Base-by-base conservation (phyloP, 805 yeast species). In the Yamadazyma takamatsuzukensis region DNA sequence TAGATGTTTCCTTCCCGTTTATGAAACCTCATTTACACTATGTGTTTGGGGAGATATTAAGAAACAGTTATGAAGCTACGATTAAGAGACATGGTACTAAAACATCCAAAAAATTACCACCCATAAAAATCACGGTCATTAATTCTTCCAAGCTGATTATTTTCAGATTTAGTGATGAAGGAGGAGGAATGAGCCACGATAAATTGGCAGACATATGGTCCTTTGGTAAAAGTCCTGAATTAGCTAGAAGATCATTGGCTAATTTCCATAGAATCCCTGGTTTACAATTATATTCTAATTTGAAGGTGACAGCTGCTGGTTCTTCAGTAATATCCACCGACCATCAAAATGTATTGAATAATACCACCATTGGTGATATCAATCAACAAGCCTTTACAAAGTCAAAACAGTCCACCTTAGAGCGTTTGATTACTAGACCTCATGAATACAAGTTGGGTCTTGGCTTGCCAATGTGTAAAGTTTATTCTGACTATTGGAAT, bases 401-500 rank as follows among this genome's bases (percentile, higher is more conserved):
- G 30, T 39, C 51, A n/a, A 62, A 62, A 28, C 52, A 53, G 21
- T 70, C 79, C 4, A 82, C 93, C 2, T 62, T 89, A 37, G 68
- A 72, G 32, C 70, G 76, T 18, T 68, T 89, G 47, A 74, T 83
- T 25, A 70, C 80, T 19, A 72, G 97, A 41, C 83, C 93, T 1
- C 78, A 83, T 17, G 74, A 83, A 38, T 74, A 73, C 47, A 83
- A 83, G 32, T 60, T 90, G 18, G 97, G 97, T 0, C 71, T 90
- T 38, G 96, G 97, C 0, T 64, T 90, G 39, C 96, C 97, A 0
- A 79, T 90, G 83, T 83, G 96, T 49, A 80, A 85, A 45, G 86
- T 89, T 0, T 90, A 90, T 52, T 86, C 95, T 0, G 97, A 90
- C 47, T 90, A 90, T 57, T 90, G 97, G 97, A 93, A 89, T 47